A percentile compares a stretch with the other conserved stretches of the same genome.
These are phyloP conservation scores for Russula compacta DNA, from an alignment of 768 basidiomycete genomes.

Conservation along the genomic window DNA sequence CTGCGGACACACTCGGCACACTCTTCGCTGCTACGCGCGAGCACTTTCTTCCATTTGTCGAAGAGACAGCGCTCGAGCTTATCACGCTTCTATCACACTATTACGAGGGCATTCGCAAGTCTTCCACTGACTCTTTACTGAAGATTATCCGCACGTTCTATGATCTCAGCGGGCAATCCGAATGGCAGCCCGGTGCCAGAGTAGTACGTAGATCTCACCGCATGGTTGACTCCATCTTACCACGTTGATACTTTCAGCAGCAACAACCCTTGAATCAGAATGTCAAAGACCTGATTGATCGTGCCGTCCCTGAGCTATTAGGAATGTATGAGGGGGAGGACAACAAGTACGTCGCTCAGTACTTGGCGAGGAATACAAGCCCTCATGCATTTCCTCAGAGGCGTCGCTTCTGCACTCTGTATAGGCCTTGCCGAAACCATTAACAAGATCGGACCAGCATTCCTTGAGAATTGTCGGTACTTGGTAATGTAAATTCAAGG, in stretches of 20 bases:
- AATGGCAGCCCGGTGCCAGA: slow-evolving; percentile 71
- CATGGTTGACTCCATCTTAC: background rate
- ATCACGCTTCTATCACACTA: slow-evolving; percentile 78
- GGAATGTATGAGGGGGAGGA: slow-evolving; percentile 93
- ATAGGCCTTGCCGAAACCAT: slow-evolving; percentile 85
- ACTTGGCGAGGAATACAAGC: background rate
- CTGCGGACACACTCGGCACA: slow-evolving; percentile 90
- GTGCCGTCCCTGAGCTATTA: slow-evolving; percentile 63
- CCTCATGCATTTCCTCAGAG: slow-evolving; percentile 36
- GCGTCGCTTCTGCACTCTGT: slow-evolving; percentile 82
- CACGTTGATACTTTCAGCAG: background rate
- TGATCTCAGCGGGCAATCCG: slow-evolving; percentile 69
- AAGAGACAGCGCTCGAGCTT: slow-evolving; percentile 71
- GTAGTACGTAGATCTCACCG: slow-evolving; percentile 38
- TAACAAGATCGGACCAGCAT: slow-evolving; percentile 82
- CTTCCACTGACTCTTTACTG: slow-evolving; percentile 78
- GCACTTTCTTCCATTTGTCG: slow-evolving; percentile 89
- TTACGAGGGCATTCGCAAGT: slow-evolving; percentile 96
- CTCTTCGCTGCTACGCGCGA: slow-evolving; percentile 73
- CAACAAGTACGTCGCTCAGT: slow-evolving; percentile 69
- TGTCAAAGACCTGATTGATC: slow-evolving; percentile 72
- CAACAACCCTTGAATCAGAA: slow-evolving; percentile 44
- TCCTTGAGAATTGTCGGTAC: slow-evolving; percentile 65
- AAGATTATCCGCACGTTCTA: slow-evolving; percentile 88
- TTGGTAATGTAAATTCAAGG: slow-evolving; percentile 5